Evolutionary conservation across 2,329 filamentous ascomycete species (phyloP).

Genomic region (Macrophomina phaseolina): DNA sequence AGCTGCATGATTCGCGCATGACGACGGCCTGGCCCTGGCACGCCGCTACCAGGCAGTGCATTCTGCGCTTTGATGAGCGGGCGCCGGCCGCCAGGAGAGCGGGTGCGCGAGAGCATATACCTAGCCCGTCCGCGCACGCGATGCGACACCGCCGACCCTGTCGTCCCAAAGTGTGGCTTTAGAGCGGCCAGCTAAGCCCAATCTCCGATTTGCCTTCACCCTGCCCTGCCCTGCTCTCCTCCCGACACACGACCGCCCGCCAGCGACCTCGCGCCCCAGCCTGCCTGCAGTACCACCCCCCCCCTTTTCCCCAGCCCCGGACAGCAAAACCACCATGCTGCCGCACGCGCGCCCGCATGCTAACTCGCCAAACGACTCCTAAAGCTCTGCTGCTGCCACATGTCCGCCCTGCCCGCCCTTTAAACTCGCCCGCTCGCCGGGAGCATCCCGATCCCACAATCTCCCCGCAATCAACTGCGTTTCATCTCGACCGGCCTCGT

Average conservation of each 20-base stretch:
- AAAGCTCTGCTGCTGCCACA: slow-evolving; percentile 2
- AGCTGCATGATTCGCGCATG: slow-evolving; percentile 20
- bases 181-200: slow-evolving; percentile 22
- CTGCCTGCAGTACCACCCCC: slow-evolving; percentile 24
- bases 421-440: slow-evolving; percentile 17
- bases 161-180: slow-evolving; percentile 14
- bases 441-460: slow-evolving; percentile 13
- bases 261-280: slow-evolving; percentile 21
- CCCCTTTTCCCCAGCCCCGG: slow-evolving; percentile 18
- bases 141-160: slow-evolving; percentile 10
- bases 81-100: slow-evolving; percentile 18
- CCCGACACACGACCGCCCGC: slow-evolving; percentile 23
- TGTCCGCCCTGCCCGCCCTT: slow-evolving; percentile 2
- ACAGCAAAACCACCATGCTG: slow-evolving; percentile 26
- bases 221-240: neutral
- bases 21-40: slow-evolving; percentile 13
- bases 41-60: neutral
- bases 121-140: neutral
- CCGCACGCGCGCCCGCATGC: slow-evolving; percentile 2
- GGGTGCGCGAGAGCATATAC: neutral
- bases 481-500: slow-evolving; percentile 16
- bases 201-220: slow-evolving; percentile 26
- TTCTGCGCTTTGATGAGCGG: slow-evolving; percentile 10
- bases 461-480: slow-evolving; percentile 26
- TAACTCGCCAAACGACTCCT: slow-evolving; percentile 11